Base-by-base conservation (phyloP, 2,329 filamentous ascomycete species). In the Trichophyton rubrum region DNA sequence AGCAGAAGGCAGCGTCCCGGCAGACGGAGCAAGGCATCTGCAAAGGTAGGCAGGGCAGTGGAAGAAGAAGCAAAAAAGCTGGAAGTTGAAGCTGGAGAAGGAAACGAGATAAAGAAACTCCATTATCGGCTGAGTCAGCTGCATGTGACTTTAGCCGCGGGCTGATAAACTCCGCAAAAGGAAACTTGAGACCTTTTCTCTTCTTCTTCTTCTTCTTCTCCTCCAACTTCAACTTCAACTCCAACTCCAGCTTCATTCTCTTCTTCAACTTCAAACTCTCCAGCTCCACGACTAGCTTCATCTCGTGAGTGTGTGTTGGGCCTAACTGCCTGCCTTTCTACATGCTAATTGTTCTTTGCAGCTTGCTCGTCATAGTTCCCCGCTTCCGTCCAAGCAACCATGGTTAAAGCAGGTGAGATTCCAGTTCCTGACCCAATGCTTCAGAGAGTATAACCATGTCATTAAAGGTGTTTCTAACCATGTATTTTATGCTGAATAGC, bases 371-470 rank as follows among this genome's bases (percentile, higher is more conserved):
- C 22, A 24, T 30, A 38, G 33, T 24, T 55, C 49, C 45, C 64
- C 61, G 55, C 63, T 43, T 59, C 60, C 62, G 35, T 62, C 61
- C 59, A 62, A 59, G 59, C 56, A 71, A 78, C 66, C 61, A 79
- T 79, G 77, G 77, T 79, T 62, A 79, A 79, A 71, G 77, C 77
- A 69, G 72, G 69, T 68, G 64, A 60, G 66, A 35, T 49, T 43
- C 43, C 17, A 9, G 24, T 15, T n/a, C 20, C 55, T 55, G 49
- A 55, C 24, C 27, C 49, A 41, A 43, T 35, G 38, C 49, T 55
- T 17, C 56, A 53, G 11, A 35, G 56, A 49, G 24, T 6, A 17
- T 38, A 45, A 11, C 45, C 41, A 22, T 35, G 3, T 33, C 15
- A 22, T 13, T 22, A 9, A 62, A 24, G 22, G 30, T 11, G 27